A percentile compares a stretch with the other conserved stretches of the same genome.
These are phyloP conservation scores for Monilinia polystroma DNA, from an alignment of 2,329 filamentous ascomycete genomes.

Conservation along the genomic window DNA sequence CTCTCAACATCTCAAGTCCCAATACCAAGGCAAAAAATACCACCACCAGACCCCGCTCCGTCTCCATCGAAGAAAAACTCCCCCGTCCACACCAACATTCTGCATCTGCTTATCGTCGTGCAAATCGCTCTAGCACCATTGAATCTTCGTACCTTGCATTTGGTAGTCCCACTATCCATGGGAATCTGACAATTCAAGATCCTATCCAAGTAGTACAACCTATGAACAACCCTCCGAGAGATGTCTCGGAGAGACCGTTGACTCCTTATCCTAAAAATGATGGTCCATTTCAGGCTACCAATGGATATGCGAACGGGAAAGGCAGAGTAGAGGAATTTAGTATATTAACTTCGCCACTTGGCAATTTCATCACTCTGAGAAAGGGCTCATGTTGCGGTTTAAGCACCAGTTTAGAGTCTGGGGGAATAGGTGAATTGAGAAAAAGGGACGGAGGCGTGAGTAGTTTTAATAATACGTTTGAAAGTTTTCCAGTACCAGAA, in stretches of 20 bases:
- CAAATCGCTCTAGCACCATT: conserved; percentile 21
- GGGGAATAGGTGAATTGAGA: not conserved
- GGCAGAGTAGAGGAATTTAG: not conserved
- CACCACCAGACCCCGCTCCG: conserved; percentile 11
- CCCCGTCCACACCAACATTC: conserved; percentile 12
- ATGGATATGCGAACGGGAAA: not conserved
- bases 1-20: not conserved
- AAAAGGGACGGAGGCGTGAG: not conserved
- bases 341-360: not conserved
- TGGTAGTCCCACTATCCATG: not conserved
- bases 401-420: not conserved
- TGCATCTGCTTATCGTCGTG: conserved; percentile 7
- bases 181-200: no score
- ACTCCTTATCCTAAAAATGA: conserved; percentile 28
- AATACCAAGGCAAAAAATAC: not conserved
- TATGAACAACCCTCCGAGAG: conserved; percentile 13
- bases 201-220: not conserved
- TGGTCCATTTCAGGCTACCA: conserved; percentile 13
- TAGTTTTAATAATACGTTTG: conserved; percentile 7
- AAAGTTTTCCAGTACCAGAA: conserved; percentile 18
- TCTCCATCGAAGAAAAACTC: conserved; percentile 20
- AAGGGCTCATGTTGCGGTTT: conserved; percentile 15
- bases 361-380: not conserved
- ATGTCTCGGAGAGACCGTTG: conserved; percentile 22
- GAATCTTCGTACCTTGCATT: conserved; percentile 20